Evolutionary conservation across 352 stramenopile species (phyloP).

Genomic region (Phytophthora palmivora): DNA sequence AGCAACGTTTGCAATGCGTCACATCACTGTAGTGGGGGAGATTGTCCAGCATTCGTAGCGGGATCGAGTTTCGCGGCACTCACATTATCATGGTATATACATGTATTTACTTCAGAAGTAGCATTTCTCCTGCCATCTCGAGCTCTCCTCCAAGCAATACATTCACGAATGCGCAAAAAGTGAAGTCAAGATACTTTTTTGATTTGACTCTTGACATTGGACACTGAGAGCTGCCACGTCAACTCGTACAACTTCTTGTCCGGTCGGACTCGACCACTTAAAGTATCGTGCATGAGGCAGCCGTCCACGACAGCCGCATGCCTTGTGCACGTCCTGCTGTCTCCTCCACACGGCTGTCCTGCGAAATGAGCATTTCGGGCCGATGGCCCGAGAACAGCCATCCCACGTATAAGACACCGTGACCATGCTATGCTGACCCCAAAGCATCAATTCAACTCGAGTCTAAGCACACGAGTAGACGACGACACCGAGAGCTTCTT

Average conservation of each 20-base stretch:
- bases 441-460: conserved; percentile 26
- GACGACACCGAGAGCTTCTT: conserved; percentile 15
- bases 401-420: conserved; percentile 20
- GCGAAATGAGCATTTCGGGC: conserved; percentile 9
- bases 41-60: no score
- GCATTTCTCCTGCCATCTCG: not conserved
- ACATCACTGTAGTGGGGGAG: conserved; percentile 15
- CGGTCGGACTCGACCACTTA: conserved; percentile 11
- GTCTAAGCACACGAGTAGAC: conserved; percentile 16
- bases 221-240: not conserved
- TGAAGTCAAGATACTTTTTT: conserved; percentile 27
- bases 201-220: not conserved
- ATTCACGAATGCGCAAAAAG: not conserved
- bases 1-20: conserved; percentile 7
- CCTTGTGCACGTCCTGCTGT: conserved; percentile 7
- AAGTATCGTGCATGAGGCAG: conserved; percentile 24
- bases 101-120: no score
- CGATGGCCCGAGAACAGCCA: conserved; percentile 14
- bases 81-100: no score
- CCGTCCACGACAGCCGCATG: not conserved
- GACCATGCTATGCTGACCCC: conserved; percentile 21
- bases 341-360: conserved; percentile 4
- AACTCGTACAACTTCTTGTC: conserved; percentile 4
- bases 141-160: not conserved
- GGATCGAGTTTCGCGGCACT: no score